Percentiles rank a stretch among this genome's conserved stretches.
Evolutionary conservation across 352 stramenopile species (phyloP).

Genomic region (Globisporangium cederbergense): DNA sequence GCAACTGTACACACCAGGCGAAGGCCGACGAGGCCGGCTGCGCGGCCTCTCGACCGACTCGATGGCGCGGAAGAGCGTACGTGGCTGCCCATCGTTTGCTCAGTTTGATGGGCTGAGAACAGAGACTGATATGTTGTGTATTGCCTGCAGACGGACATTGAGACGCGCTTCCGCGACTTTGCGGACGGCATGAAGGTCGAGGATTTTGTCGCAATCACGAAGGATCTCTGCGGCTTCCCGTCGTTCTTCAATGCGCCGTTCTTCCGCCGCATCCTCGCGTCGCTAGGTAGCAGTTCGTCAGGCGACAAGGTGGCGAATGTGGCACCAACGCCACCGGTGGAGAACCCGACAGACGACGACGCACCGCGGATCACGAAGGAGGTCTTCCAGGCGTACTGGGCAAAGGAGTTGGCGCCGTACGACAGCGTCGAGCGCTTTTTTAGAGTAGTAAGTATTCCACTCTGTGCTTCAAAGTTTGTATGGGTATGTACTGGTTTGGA

Average conservation of each 20-base stretch:
- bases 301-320: constrained; percentile 7
- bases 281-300: not conserved
- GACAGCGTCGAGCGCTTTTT: constrained; percentile 98
- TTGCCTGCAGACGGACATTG: constrained; percentile 50
- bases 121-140: not conserved
- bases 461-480: not conserved
- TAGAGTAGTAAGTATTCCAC: constrained; percentile 73
- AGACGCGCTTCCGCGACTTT: constrained; percentile 73
- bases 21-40: constrained; percentile 51
- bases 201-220: constrained; percentile 94
- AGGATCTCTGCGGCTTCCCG: constrained; percentile 97
- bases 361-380: constrained; percentile 70
- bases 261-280: constrained; percentile 88
- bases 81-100: constrained; percentile 2
- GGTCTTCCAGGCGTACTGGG: constrained; percentile 94
- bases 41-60: constrained; percentile 61
- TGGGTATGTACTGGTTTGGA: not conserved
- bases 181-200: constrained; percentile 83
- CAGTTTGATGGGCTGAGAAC: constrained; percentile 4
- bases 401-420: constrained; percentile 92
- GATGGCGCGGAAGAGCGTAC: constrained; percentile 54
- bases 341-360: constrained; percentile 22
- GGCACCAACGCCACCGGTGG: not conserved
- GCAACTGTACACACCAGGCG: constrained; percentile 66
- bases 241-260: constrained; percentile 98